Conservation (phyloP, 352 stramenopile species). For the Phytopythium chamaehyphon region DNA sequence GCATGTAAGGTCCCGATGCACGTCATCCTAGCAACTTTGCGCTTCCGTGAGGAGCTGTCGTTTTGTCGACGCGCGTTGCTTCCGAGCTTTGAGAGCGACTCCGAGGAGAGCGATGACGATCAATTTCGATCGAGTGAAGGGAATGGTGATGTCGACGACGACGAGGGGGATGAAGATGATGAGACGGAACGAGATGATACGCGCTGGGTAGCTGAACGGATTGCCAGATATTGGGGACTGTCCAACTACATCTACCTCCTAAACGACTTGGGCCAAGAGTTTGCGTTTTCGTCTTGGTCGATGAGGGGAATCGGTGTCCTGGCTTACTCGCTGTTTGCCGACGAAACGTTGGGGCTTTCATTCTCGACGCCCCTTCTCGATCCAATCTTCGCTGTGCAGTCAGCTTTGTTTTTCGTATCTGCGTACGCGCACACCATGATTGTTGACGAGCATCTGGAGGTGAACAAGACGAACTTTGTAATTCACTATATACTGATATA, state of each 20-base stretch:
- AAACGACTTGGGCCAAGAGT: constrained; percentile 38
- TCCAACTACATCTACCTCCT: constrained; percentile 49
- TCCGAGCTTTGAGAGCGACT: constrained; percentile 29
- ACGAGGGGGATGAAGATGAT: constrained; percentile 5
- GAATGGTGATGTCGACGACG: constrained; percentile 26
- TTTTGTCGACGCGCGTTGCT: constrained; percentile 34
- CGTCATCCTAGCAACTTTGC: constrained; percentile 40
- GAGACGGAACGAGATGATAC: constrained; percentile 21
- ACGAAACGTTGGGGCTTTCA: background rate
- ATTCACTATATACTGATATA: no score
- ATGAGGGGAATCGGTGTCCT: constrained; percentile 37
- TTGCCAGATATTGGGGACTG: constrained; percentile 26
- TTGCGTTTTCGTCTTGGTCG: constrained; percentile 60
- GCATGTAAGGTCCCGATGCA: constrained; percentile 29
- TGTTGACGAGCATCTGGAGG: constrained; percentile 25
- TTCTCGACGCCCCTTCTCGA: background rate
- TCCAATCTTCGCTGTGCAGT: constrained; percentile 28
- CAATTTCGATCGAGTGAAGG: background rate
- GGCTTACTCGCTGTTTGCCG: constrained; percentile 22
- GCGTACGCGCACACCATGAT: constrained; percentile 39
- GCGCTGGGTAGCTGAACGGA: constrained; percentile 27
- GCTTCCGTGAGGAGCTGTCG: constrained; percentile 51
- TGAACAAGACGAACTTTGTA: no score
- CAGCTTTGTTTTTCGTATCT: constrained; percentile 41
- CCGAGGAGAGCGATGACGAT: constrained; percentile 21